These are phyloP conservation scores for Pyricularia pennisetigena DNA, from an alignment of 2,329 filamentous ascomycete genomes.

Conservation along the genomic window DNA sequence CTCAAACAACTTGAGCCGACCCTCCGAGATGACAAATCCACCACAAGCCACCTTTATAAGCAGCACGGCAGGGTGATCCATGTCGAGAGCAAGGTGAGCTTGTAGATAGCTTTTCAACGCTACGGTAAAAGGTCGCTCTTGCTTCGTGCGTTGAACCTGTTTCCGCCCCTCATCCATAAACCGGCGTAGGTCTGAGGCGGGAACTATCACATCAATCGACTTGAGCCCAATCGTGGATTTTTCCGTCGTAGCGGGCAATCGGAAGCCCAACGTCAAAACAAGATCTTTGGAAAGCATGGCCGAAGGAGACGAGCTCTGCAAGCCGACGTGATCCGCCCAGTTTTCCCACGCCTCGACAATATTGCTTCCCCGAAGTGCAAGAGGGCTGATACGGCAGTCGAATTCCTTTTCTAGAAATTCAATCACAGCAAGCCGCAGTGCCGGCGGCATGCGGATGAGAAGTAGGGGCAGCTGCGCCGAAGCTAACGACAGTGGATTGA, in stretches of 20 bases:
- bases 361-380: conserved; percentile 39
- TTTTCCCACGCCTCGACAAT: conserved; percentile 23
- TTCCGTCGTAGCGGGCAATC: conserved; percentile 21
- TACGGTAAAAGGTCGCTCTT: conserved; percentile 31
- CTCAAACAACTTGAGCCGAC: conserved; percentile 36
- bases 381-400: conserved; percentile 43
- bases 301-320: conserved; percentile 5
- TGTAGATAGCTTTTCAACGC: conserved; percentile 39
- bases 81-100: conserved; percentile 42
- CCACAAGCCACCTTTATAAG: conserved; percentile 44
- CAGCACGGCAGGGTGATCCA: conserved; percentile 45
- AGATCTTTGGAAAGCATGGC: conserved; percentile 31
- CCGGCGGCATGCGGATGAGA: conserved; percentile 43
- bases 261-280: conserved; percentile 40
- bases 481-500: background rate
- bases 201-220: conserved; percentile 41
- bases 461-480: conserved; percentile 34
- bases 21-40: conserved; percentile 44
- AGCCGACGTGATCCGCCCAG: background rate
- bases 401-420: conserved; percentile 43
- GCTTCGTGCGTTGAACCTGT: conserved; percentile 6
- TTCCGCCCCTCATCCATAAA: conserved; percentile 32
- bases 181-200: conserved; percentile 32
- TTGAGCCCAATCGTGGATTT: conserved; percentile 22
- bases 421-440: conserved; percentile 37